phyloP scores from a whole-genome alignment of 192 early-diverging fungal genomes.

The Spinellus fusiger region DNA sequence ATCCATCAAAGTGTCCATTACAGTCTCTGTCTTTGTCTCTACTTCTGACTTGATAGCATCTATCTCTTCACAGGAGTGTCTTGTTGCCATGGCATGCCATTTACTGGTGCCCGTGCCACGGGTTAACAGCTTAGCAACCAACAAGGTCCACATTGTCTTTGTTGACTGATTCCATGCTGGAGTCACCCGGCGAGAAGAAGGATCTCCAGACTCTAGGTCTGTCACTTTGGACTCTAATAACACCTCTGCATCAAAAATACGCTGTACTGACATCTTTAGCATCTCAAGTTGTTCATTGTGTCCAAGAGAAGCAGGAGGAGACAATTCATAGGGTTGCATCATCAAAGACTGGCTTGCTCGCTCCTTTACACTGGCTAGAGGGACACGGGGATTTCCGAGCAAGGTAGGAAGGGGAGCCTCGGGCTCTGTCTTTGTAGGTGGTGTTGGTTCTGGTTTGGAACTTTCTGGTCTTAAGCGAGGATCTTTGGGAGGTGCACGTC shows the following conservation, averaged over 20 bases:
- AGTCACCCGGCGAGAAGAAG: neutral
- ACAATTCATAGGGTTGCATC: conserved; percentile 35
- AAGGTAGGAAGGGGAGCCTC: too few relatives aligned
- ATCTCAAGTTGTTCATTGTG: conserved; percentile 12
- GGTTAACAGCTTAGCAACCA: conserved; percentile 17
- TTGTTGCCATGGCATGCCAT: too few relatives aligned
- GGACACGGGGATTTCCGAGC: neutral
- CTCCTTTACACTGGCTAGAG: conserved; percentile 20
- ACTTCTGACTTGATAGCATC: too few relatives aligned
- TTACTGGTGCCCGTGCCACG: neutral
- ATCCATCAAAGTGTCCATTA: too few relatives aligned
- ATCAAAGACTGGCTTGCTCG: conserved; percentile 30
- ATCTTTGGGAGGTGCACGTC: too few relatives aligned
- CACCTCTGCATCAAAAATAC: conserved; percentile 25
- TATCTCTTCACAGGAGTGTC: too few relatives aligned
- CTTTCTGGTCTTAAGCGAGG: too few relatives aligned
- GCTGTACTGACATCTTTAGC: conserved; percentile 22
- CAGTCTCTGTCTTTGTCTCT: too few relatives aligned
- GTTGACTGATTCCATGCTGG: conserved; percentile 1
- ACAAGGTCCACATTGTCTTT: conserved; percentile 9
- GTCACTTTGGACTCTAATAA: neutral
- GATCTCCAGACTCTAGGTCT: neutral
- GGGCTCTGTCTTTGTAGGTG: too few relatives aligned
- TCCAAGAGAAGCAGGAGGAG: neutral
- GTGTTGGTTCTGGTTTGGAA: too few relatives aligned